Base-by-base conservation (phyloP, 805 yeast genomes). In the Kurtzmaniella fragi region DNA sequence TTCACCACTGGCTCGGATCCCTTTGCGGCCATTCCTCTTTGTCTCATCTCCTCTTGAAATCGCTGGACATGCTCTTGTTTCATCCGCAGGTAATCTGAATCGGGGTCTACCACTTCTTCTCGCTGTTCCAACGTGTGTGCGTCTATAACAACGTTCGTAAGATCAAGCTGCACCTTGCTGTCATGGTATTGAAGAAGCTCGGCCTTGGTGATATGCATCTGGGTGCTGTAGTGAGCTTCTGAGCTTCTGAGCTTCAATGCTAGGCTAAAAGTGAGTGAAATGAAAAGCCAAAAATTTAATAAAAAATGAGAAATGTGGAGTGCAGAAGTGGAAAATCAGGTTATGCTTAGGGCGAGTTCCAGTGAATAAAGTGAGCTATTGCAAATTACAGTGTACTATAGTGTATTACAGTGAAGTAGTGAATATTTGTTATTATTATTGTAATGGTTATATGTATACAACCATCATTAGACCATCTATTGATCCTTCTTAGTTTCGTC, bases 1-100 rank as follows among this genome's bases (percentile, higher is more conserved):
- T 9, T 25, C 39, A 28, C 20, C 27, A 20, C 16, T 13, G 12
- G 25, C 25, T 16, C 23, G 12, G 34, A 5, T 17, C 20, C 16
- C 34, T 38, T 46, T n/a, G 51, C 32, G 17, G 30, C 30, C 20
- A 56, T 34, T 2, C 62, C 61, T 38, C 49, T 56, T 12, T 44
- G 36, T 17, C 42, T 32, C 15, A 61, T 51, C 36, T 62, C 66
- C 13, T 49, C 37, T 15, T 50, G 39, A 36, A 62, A 62, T 17
- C 48, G 46, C 13, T 33, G 40, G 34, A 37, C 44, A 34, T 62
- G 66, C 7, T 38, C 35, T 33, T 45, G 35, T 38, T 54, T 60
- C 7, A 42, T 14, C 17, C 40, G 41, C 6, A 48, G 6, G 35
- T 46, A 57, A 11, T 45, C 44, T 5, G 39, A 36, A 15, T 26